phyloP scores from a whole-genome alignment of 768 basidiomycete species.

The Symmetrospora coprosmae region DNA sequence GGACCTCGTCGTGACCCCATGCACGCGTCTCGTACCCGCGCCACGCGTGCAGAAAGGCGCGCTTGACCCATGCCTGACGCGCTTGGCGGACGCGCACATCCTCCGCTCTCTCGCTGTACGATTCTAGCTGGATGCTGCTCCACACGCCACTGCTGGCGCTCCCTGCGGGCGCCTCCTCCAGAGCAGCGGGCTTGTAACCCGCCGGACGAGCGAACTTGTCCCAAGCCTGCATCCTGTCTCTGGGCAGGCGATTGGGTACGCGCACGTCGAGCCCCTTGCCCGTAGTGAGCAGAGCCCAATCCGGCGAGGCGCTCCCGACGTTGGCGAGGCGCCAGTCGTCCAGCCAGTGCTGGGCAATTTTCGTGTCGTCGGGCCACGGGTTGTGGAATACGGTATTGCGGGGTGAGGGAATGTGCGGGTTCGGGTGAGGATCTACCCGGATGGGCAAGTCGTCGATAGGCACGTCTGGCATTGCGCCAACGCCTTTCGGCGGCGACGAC shows the following conservation, averaged over 20 bases:
- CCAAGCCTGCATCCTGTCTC: background rate
- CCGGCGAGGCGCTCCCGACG: background rate
- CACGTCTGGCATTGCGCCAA: too few relatives aligned
- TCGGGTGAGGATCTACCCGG: background rate
- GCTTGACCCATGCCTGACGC: constrained; percentile 27
- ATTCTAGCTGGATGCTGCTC: background rate
- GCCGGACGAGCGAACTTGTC: constrained; percentile 1
- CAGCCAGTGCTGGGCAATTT: background rate
- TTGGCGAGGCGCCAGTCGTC: background rate
- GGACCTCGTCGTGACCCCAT: constrained; percentile 34
- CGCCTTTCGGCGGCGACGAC: too few relatives aligned
- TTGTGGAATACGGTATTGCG: background rate
- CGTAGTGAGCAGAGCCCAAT: background rate
- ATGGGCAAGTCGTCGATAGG: background rate
- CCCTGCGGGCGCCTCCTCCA: background rate
- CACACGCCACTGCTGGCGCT: background rate
- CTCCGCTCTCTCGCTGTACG: background rate
- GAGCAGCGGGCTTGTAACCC: background rate
- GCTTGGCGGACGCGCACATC: constrained; percentile 12
- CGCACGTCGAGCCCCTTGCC: background rate
- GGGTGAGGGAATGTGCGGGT: background rate
- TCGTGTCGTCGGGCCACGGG: constrained; percentile 13
- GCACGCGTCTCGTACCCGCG: constrained; percentile 29
- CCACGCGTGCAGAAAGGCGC: constrained; percentile 29
- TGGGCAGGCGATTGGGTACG: background rate